Conservation (phyloP, 2,329 filamentous ascomycete species). For the Geosmithia putterillii region DNA sequence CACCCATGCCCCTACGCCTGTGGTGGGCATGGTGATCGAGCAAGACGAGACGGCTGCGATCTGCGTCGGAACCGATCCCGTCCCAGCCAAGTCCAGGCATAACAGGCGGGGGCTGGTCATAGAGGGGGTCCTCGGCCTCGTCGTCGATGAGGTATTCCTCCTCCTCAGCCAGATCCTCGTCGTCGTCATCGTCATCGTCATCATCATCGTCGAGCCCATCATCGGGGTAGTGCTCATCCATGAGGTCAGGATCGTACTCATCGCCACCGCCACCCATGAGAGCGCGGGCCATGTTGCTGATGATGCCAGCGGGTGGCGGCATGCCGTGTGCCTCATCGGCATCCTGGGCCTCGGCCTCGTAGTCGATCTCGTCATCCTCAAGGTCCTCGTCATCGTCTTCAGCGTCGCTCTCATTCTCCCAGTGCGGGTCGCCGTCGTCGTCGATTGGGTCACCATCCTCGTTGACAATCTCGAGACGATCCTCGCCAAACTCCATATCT, state of each 20-base stretch:
- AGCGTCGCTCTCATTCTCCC: slow-evolving; percentile 48
- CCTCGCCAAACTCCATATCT: slow-evolving; percentile 40
- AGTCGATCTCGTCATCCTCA: slow-evolving; percentile 41
- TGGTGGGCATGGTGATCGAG: slow-evolving; percentile 38
- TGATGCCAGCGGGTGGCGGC: slow-evolving; percentile 21
- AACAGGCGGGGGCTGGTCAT: slow-evolving; percentile 32
- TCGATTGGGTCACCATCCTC: slow-evolving; percentile 48
- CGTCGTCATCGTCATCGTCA: slow-evolving; percentile 47
- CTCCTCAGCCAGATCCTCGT: slow-evolving; percentile 60
- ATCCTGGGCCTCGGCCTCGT: slow-evolving; percentile 42
- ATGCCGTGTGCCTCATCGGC: slow-evolving; percentile 37
- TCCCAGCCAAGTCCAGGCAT: slow-evolving; percentile 46
- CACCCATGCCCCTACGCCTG: slow-evolving; percentile 17
- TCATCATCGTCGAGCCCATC: slow-evolving; percentile 49
- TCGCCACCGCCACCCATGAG: slow-evolving; percentile 38
- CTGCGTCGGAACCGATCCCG: slow-evolving; percentile 10
- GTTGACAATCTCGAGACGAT: slow-evolving; percentile 45
- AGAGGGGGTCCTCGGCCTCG: slow-evolving; percentile 12
- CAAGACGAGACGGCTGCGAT: slow-evolving; percentile 6
- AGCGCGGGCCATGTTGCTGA: slow-evolving; percentile 43
- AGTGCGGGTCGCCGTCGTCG: slow-evolving; percentile 47
- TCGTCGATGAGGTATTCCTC: slow-evolving; percentile 52
- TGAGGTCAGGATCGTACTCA: slow-evolving; percentile 23
- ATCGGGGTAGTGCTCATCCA: slow-evolving; percentile 40
- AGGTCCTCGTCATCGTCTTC: slow-evolving; percentile 44